Evolutionary conservation across 1,284 basidiomycete genomes (phyloP).

Genomic region (Moesziomyces sp.): DNA sequence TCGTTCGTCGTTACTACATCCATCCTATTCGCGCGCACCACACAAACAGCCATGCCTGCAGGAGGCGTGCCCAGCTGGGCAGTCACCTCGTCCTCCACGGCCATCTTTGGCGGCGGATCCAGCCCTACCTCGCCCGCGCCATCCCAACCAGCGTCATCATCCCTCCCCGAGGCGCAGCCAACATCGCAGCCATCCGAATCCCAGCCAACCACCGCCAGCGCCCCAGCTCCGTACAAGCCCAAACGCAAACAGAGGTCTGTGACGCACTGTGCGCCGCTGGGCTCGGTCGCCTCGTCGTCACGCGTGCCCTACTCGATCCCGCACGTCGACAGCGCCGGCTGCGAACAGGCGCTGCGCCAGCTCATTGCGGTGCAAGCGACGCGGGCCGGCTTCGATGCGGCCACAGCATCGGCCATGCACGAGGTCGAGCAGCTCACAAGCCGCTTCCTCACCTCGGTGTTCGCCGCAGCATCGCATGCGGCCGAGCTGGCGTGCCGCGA

Average conservation of each 20-base stretch:
- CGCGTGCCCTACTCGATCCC: slow-evolving; percentile 23
- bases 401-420: slow-evolving; percentile 36
- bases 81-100: slow-evolving; percentile 31
- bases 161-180: not conserved
- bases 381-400: slow-evolving; percentile 37
- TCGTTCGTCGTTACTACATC: not conserved
- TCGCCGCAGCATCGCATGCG: slow-evolving; percentile 36
- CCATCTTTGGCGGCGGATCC: slow-evolving; percentile 22
- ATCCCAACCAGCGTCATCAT: slow-evolving; percentile 5
- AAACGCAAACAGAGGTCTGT: slow-evolving; percentile 35
- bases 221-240: slow-evolving; percentile 25
- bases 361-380: slow-evolving; percentile 41
- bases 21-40: not conserved
- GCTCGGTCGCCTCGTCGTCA: slow-evolving; percentile 18
- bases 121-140: slow-evolving; percentile 11
- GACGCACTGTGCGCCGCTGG: slow-evolving; percentile 21
- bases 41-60: slow-evolving; percentile 16
- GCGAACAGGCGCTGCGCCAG: slow-evolving; percentile 23
- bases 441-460: slow-evolving; percentile 42
- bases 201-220: not conserved
- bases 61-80: slow-evolving; percentile 43
- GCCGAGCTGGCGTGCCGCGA: slow-evolving; percentile 34
- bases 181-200: slow-evolving; percentile 4
- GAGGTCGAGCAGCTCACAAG: slow-evolving; percentile 39
- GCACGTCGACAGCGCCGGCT: slow-evolving; percentile 21